These are phyloP conservation scores for Pleomassaria siparia DNA, from an alignment of 2,329 filamentous ascomycete genomes.

Conservation along the genomic window DNA sequence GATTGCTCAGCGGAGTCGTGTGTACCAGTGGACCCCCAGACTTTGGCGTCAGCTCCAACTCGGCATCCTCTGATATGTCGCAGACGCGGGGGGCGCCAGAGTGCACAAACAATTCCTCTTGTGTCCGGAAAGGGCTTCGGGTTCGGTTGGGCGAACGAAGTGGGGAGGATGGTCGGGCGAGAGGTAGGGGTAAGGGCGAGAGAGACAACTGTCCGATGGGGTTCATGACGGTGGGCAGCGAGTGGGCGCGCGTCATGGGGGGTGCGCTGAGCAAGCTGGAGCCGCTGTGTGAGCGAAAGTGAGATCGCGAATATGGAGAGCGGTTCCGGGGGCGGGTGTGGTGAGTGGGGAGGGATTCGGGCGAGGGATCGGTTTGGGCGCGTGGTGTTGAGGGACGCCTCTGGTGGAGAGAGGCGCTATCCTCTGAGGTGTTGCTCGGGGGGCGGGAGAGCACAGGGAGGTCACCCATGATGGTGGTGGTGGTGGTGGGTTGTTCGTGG, in stretches of 20 bases:
- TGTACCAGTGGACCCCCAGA: slow-evolving; percentile 16
- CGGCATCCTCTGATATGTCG: slow-evolving; percentile 53
- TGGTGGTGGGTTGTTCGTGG: slow-evolving; percentile 12
- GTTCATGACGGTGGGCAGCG: slow-evolving; percentile 47
- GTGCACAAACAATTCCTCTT: slow-evolving; percentile 28
- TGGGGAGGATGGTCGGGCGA: slow-evolving; percentile 40
- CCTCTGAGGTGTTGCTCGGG: slow-evolving; percentile 28
- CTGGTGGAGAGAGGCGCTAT: slow-evolving; percentile 14
- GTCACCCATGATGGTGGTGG: slow-evolving; percentile 23
- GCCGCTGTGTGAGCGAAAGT: slow-evolving; percentile 50
- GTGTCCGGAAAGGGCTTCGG: slow-evolving; percentile 39
- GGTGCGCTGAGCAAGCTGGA: slow-evolving; percentile 45
- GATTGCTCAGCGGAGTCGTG: slow-evolving; percentile 16
- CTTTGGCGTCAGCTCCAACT: slow-evolving; percentile 49
- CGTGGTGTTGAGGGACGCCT: slow-evolving; percentile 39
- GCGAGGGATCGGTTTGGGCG: slow-evolving; percentile 43
- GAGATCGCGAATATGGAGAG: slow-evolving; percentile 50
- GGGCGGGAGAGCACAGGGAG: slow-evolving; percentile 22
- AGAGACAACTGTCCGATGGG: slow-evolving; percentile 24
- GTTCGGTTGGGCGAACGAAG: slow-evolving; percentile 48
- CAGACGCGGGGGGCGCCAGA: slow-evolving; percentile 40
- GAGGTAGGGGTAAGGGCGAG: slow-evolving; percentile 36
- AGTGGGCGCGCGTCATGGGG: slow-evolving; percentile 52
- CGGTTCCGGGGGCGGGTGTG: slow-evolving; percentile 45
- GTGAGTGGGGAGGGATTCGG: slow-evolving; percentile 29